Evolutionary conservation across 2,329 filamentous ascomycete genomes (phyloP).

Genomic region (Cyanodermella asteris): DNA sequence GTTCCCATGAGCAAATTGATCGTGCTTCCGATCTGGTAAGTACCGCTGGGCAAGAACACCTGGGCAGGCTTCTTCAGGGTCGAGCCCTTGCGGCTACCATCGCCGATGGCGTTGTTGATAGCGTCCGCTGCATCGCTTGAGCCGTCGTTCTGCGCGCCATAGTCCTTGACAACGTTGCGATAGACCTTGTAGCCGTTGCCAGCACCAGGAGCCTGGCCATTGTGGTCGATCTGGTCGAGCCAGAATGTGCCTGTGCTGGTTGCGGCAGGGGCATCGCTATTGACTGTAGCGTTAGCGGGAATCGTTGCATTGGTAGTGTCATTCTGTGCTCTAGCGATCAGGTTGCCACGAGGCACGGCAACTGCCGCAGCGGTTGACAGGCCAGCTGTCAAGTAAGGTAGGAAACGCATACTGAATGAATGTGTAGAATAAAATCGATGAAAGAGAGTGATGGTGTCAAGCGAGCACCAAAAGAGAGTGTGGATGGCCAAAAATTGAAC

Average conservation of each 20-base stretch:
- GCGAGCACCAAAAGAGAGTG: no score
- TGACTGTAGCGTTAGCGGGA: no score
- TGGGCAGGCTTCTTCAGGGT: slow-evolving; percentile 11
- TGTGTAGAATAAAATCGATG: no score
- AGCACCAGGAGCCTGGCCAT: slow-evolving; percentile 9
- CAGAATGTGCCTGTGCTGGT: slow-evolving; percentile 10
- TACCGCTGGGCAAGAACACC: slow-evolving; percentile 13
- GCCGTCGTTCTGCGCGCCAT: slow-evolving; percentile 11
- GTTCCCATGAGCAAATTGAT: slow-evolving; percentile 15
- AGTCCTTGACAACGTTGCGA: slow-evolving; percentile 10
- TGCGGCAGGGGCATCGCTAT: no score
- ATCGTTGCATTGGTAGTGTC: no score
- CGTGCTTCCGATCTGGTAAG: slow-evolving; percentile 10
- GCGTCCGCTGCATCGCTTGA: slow-evolving; percentile 10
- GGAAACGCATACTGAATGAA: no score
- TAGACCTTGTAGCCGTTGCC: slow-evolving; percentile 11
- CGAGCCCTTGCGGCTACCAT: slow-evolving; percentile 10
- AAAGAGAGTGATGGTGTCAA: no score
- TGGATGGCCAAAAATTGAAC: no score
- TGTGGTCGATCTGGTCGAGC: slow-evolving; percentile 12
- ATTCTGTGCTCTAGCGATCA: no score
- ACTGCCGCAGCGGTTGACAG: no score
- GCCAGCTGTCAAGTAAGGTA: no score
- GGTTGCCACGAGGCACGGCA: no score
- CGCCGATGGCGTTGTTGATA: slow-evolving; percentile 12